Conservation (phyloP, 345 rosid genomes). For the Gossypium herbaceum region DNA sequence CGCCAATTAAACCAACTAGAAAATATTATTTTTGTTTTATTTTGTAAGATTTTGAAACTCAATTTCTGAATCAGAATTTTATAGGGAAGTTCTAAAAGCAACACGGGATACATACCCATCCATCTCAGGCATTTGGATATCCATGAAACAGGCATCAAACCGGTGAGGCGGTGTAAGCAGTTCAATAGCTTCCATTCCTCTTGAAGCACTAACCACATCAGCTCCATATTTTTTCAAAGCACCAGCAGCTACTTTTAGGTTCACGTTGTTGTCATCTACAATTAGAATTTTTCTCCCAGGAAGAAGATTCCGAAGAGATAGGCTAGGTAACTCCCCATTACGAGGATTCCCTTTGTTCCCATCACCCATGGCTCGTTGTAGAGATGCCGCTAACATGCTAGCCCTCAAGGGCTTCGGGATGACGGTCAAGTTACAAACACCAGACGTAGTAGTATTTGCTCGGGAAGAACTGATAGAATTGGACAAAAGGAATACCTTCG, state of each 20-base stretch:
- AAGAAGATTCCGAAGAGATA: conserved; percentile 59
- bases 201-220: conserved; percentile 67
- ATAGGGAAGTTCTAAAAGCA: conserved; percentile 1
- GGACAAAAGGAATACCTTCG: conserved; percentile 58
- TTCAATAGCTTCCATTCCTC: conserved; percentile 60
- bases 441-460: conserved; percentile 22
- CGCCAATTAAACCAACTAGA: background rate
- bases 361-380: conserved; percentile 70
- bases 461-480: conserved; percentile 44
- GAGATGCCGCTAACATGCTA: conserved; percentile 76
- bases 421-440: conserved; percentile 34
- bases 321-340: conserved; percentile 54
- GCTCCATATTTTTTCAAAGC: conserved; percentile 93
- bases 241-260: conserved; percentile 86
- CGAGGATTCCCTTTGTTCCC: conserved; percentile 53
- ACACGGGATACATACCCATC: conserved; percentile 62
- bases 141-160: conserved; percentile 99
- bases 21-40: background rate
- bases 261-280: conserved; percentile 83
- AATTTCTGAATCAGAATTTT: conserved; percentile 6
- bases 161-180: conserved; percentile 69
- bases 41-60: background rate
- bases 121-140: conserved; percentile 97
- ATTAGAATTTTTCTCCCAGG: conserved; percentile 71
- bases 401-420: conserved; percentile 85